These are phyloP conservation scores for Colletotrichum neosansevieriae DNA, from an alignment of 2,329 filamentous ascomycete species.

Conservation along the genomic window DNA sequence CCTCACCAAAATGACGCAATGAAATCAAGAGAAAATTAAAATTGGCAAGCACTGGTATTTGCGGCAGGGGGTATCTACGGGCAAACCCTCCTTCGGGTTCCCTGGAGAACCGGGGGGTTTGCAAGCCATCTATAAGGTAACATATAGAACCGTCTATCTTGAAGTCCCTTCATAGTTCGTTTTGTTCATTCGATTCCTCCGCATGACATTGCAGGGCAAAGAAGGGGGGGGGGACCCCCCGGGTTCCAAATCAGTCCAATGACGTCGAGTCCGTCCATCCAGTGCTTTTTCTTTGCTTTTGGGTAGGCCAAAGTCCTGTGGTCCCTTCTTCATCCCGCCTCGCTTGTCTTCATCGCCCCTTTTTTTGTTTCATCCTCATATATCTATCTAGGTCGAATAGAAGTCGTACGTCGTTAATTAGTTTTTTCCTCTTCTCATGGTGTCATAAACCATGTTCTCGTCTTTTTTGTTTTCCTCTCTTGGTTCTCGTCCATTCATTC, in stretches of 20 bases:
- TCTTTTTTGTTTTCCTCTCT: neutral
- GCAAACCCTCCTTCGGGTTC: constrained; percentile 11
- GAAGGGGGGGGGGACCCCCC: too few species aligned
- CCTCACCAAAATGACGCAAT: too few species aligned
- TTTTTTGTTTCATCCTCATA: constrained; percentile 1
- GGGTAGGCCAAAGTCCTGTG: constrained; percentile 26
- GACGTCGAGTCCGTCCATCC: neutral
- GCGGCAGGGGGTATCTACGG: constrained; percentile 26
- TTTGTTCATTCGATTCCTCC: neutral
- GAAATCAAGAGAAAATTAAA: too few species aligned
- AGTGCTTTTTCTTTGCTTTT: neutral
- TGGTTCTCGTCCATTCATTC: constrained; percentile 29
- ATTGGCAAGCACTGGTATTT: neutral
- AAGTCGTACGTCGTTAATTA: constrained; percentile 34
- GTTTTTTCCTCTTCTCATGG: constrained; percentile 11
- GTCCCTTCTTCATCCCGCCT: neutral
- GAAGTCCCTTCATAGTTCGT: constrained; percentile 5
- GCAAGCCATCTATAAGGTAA: constrained; percentile 18
- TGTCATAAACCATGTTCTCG: neutral
- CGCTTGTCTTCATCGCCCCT: neutral
- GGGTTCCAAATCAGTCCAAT: neutral
- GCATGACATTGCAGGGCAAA: neutral
- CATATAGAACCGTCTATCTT: neutral
- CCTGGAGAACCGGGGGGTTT: neutral
- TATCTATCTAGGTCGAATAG: neutral